Evolutionary conservation across 805 yeast species (phyloP), one percentile per base, ranked within the genome.

Genomic region (Saccharomycopsis lassenensis): DNA sequence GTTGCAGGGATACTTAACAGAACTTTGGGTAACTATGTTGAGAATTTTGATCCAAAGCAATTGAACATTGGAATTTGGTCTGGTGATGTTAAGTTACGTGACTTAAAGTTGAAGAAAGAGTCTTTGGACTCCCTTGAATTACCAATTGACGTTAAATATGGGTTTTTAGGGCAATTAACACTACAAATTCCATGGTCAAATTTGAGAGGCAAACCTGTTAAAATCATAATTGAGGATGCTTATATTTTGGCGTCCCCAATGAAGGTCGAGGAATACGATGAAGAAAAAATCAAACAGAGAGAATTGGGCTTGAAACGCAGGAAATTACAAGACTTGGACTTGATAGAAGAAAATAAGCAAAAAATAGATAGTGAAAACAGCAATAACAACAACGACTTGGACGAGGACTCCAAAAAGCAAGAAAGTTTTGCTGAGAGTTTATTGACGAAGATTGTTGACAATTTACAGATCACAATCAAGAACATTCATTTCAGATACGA

Each of bases 151-250:
- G 89, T 93, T 10, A 71, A 73, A 43, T 81, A 80, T 52, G 99
- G 99, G 27, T 85, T 83, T 52, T 56, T 91, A 40, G 98, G 97
- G 1, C 83, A 80, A 47, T 65, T 91, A 45, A 80, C 94, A 0
- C 61, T 91, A 37, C 95, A 83, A 52, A 89, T 91, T 25, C 98
- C 99, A 0, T 93, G 97, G 96, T 79, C 96, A 1, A 91, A 86
- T 51, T 62, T 93, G 46, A 87, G 87, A 52, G 77, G 82, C 15
- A 83, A 87, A 50, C 97, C 99, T 0, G 97, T 89, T 5, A 84
- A 83, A 53, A 71, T 91, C 10, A 62, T 73, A 8, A 79, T 91
- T 40, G 89, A 91, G 48, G 91, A 91, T 53, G 89, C 86, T 8
- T 86, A 78, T 48, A 53, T 91, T 19, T 62, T 93, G 24, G 93